Conservation (phyloP, 2,329 filamentous ascomycete species). For the Gnomoniopsis sp. region DNA sequence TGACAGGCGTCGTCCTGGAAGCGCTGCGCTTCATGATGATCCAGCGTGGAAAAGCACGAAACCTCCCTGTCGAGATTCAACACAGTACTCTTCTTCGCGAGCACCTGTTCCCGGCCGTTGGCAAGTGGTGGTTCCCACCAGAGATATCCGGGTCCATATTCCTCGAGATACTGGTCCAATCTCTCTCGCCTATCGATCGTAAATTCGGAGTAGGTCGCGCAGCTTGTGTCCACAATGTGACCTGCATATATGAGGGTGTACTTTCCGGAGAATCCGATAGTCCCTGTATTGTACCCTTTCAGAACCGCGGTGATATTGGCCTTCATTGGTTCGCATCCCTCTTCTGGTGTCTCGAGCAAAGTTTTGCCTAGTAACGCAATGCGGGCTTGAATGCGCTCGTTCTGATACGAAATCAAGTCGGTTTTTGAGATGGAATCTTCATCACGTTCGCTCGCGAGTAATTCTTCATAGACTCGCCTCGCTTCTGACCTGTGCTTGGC, state of each 20-base stretch:
- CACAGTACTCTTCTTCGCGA: slow-evolving; percentile 31
- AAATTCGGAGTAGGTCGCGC: slow-evolving; percentile 35
- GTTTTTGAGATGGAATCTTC: background rate
- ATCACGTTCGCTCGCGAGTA: slow-evolving; percentile 1
- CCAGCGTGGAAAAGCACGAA: background rate
- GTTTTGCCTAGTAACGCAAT: slow-evolving; percentile 26
- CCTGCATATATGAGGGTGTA: slow-evolving; percentile 43
- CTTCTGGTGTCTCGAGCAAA: background rate
- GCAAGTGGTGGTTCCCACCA: slow-evolving; percentile 43
- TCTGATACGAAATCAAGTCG: slow-evolving; percentile 24
- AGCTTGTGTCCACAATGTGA: slow-evolving; percentile 35
- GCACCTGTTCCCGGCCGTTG: slow-evolving; percentile 9
- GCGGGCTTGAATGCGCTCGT: slow-evolving; percentile 29
- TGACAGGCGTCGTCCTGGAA: slow-evolving; percentile 28
- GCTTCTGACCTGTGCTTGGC: background rate
- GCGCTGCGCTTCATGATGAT: slow-evolving; percentile 6
- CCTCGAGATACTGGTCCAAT: slow-evolving; percentile 34
- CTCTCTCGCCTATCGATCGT: slow-evolving; percentile 33
- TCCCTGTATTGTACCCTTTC: slow-evolving; percentile 35
- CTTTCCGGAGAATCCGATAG: slow-evolving; percentile 35
- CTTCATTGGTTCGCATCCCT: slow-evolving; percentile 31
- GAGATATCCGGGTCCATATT: slow-evolving; percentile 39
- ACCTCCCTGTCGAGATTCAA: slow-evolving; percentile 16
- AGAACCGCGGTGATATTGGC: slow-evolving; percentile 41
- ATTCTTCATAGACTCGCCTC: slow-evolving; percentile 1